A percentile compares a stretch with the other conserved stretches of the same genome.
Conservation (phyloP, 495 filamentous ascomycete genomes). For the Penicillium odoratum region DNA sequence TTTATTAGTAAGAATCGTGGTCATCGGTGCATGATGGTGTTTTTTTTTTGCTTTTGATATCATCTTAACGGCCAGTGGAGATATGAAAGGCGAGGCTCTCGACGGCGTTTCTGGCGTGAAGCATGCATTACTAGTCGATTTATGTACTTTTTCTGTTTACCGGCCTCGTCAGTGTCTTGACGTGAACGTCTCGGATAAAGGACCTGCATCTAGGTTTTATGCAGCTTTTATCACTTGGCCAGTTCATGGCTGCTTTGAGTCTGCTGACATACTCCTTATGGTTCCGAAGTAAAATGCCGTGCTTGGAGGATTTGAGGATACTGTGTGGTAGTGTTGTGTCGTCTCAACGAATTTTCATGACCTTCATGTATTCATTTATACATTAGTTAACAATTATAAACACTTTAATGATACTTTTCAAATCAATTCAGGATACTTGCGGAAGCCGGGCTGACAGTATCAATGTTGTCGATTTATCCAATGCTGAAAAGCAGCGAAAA, state of each 20-base stretch:
- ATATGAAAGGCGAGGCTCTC: constrained; percentile 15
- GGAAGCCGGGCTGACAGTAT: not conserved
- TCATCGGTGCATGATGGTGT: constrained; percentile 10
- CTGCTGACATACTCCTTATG: not conserved
- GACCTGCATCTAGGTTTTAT: not conserved
- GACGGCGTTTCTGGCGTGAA: constrained; percentile 29
- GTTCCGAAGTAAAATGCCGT: not conserved
- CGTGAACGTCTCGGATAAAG: constrained; percentile 1
- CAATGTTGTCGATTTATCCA: not conserved
- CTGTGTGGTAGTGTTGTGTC: not conserved
- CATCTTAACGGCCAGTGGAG: constrained; percentile 4
- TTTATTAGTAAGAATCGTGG: constrained; percentile 1
- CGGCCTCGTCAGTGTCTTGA: constrained; percentile 20
- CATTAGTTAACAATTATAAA: not conserved
- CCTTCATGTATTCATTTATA: not conserved
- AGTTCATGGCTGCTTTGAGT: not conserved
- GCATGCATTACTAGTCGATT: constrained; percentile 18
- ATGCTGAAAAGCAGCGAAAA: constrained; percentile 4
- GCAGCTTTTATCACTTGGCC: not conserved
- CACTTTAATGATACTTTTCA: not conserved
- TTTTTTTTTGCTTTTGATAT: constrained; percentile 13
- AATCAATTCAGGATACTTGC: not conserved
- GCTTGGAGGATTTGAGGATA: not conserved
- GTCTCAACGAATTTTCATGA: not conserved
- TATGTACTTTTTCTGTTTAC: constrained; percentile 9